phyloP scores from a whole-genome alignment of 2,329 filamentous ascomycete genomes.

The Claviceps sorghi region DNA sequence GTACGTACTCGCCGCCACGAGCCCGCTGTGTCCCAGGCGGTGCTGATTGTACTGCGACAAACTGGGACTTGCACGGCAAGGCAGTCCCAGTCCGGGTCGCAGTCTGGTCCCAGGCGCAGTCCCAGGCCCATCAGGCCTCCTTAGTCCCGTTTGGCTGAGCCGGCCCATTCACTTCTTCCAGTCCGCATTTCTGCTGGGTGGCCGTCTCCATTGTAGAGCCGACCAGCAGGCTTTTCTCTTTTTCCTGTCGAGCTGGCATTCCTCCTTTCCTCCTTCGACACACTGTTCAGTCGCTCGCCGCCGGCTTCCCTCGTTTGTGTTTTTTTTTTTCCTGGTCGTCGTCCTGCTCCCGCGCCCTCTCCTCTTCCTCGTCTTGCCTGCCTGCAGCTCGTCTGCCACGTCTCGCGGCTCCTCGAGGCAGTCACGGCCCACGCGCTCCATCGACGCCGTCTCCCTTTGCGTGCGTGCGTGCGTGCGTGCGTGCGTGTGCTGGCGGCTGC shows the following conservation, averaged over 20 bases:
- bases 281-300: constrained; percentile 4
- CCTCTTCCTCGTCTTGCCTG: constrained; percentile 1
- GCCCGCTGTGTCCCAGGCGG: background rate
- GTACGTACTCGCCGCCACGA: background rate
- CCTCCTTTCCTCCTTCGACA: background rate
- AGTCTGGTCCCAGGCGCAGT: no score
- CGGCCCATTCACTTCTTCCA: constrained; percentile 7
- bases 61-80: background rate
- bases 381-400: background rate
- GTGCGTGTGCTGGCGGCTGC: constrained; percentile 7
- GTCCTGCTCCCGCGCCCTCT: background rate
- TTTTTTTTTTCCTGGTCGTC: background rate
- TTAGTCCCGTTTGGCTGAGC: background rate
- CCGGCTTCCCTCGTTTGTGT: background rate
- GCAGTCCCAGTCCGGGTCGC: no score
- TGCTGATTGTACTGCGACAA: background rate
- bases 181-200: constrained; percentile 1
- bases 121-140: background rate
- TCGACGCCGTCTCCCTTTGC: background rate
- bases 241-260: background rate
- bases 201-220: constrained; percentile 5
- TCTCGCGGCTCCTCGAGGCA: constrained; percentile 6
- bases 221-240: constrained; percentile 1
- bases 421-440: constrained; percentile 4
- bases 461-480: background rate